phyloP scores from a whole-genome alignment of 345 rosid genomes.

The Zanthoxylum bungeanum region DNA sequence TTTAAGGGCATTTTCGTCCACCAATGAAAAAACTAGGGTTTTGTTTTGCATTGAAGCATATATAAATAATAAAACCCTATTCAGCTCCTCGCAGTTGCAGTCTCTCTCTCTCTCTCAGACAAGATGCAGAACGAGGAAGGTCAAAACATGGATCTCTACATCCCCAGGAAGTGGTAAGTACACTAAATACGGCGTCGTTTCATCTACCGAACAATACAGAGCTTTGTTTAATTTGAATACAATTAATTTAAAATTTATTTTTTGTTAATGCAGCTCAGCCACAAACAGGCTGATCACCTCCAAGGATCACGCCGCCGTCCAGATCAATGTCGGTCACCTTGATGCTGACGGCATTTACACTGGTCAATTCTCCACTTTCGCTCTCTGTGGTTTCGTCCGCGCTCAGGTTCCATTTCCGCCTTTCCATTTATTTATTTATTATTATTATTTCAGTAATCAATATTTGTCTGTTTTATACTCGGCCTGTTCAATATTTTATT shows the following conservation, averaged over 20 bases:
- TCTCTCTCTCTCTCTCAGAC: neutral
- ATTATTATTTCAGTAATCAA: too few species aligned
- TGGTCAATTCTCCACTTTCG: constrained; percentile 44
- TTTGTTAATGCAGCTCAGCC: constrained; percentile 40
- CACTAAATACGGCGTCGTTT: neutral
- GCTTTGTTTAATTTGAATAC: neutral
- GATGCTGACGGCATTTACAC: constrained; percentile 48
- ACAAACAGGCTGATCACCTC: constrained; percentile 61
- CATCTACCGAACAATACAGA: too few species aligned
- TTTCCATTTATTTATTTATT: neutral
- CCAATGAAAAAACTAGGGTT: neutral
- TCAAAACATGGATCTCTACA: constrained; percentile 74
- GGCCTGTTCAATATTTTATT: too few species aligned
- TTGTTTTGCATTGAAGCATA: too few species aligned
- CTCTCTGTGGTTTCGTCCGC: constrained; percentile 53
- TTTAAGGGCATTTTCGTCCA: neutral
- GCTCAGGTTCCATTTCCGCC: constrained; percentile 35
- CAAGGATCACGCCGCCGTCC: constrained; percentile 62
- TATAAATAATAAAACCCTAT: too few species aligned
- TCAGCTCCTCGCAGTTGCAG: neutral
- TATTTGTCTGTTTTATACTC: too few species aligned
- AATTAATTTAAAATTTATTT: neutral
- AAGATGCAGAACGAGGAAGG: constrained; percentile 99
- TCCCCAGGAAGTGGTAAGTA: constrained; percentile 82
- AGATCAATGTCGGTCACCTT: constrained; percentile 54